Conservation (phyloP, 2,329 filamentous ascomycete genomes). For the Neonectria magnoliae region DNA sequence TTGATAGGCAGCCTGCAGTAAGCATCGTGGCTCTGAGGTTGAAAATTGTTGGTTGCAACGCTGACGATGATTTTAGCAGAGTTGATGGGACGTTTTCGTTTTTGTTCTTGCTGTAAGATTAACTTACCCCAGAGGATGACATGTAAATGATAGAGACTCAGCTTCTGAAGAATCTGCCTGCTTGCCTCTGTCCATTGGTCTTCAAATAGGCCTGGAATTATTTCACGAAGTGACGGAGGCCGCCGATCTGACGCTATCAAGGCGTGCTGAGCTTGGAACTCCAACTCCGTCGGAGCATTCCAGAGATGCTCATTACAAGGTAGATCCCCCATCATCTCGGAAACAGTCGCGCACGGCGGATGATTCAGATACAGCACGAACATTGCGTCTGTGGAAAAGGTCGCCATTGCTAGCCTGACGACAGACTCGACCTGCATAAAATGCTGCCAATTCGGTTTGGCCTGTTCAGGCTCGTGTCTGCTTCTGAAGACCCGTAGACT, state of each 20-base stretch:
- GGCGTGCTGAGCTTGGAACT: background rate
- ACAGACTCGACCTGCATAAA: constrained; percentile 22
- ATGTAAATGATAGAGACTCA: constrained; percentile 8
- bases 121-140: constrained; percentile 7
- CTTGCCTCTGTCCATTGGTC: constrained; percentile 9
- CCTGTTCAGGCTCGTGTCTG: background rate
- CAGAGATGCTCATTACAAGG: constrained; percentile 23
- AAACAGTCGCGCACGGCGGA: constrained; percentile 16
- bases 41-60: constrained; percentile 9
- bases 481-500: constrained; percentile 6
- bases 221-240: background rate
- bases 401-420: constrained; percentile 22
- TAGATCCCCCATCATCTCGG: constrained; percentile 26
- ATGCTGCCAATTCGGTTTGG: constrained; percentile 1
- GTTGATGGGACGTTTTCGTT: background rate
- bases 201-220: constrained; percentile 14
- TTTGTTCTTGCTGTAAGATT: background rate
- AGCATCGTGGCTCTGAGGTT: constrained; percentile 18
- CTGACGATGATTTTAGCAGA: constrained; percentile 1
- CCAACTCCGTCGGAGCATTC: constrained; percentile 19
- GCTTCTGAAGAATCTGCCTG: background rate
- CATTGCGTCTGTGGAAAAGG: constrained; percentile 20
- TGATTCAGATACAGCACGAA: constrained; percentile 26
- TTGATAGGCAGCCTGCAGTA: background rate
- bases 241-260: background rate